These are phyloP conservation scores for Globisporangium splendens DNA, from an alignment of 352 stramenopile genomes.

Conservation along the genomic window DNA sequence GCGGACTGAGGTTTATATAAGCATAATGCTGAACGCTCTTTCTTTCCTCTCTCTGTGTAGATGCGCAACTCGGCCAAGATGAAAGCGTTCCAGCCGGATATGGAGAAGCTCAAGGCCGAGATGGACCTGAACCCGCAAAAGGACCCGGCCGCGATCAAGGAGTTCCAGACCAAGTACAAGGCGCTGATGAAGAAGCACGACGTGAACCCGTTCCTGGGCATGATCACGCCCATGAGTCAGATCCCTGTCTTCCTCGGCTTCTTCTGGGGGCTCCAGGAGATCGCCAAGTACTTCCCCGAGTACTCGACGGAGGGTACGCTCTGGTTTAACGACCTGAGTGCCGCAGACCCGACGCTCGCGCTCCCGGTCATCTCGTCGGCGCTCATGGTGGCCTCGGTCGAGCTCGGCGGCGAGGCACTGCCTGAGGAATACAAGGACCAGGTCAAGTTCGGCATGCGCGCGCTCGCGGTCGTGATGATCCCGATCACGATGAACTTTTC, in stretches of 20 bases:
- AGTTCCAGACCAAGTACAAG: slow-evolving; percentile 75
- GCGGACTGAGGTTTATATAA: slow-evolving; percentile 5
- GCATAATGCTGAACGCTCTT: not conserved
- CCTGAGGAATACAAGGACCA: slow-evolving; percentile 59
- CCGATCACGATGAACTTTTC: slow-evolving; percentile 82
- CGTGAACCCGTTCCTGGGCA: slow-evolving; percentile 71
- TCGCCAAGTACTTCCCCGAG: slow-evolving; percentile 77
- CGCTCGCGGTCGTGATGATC: slow-evolving; percentile 65
- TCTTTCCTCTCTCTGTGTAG: slow-evolving; percentile 19
- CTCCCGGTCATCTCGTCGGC: slow-evolving; percentile 79
- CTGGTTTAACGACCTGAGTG: slow-evolving; percentile 82
- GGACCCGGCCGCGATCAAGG: slow-evolving; percentile 43
- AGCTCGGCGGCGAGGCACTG: slow-evolving; percentile 70
- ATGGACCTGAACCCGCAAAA: slow-evolving; percentile 51
- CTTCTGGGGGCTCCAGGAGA: slow-evolving; percentile 80
- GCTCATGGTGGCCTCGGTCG: slow-evolving; percentile 74
- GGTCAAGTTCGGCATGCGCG: slow-evolving; percentile 77
- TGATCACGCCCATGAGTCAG: slow-evolving; percentile 70
- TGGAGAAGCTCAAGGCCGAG: slow-evolving; percentile 74
- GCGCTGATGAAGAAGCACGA: slow-evolving; percentile 81
- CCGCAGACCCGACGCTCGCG: slow-evolving; percentile 62
- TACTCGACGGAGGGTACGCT: slow-evolving; percentile 71
- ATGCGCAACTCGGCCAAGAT: slow-evolving; percentile 85
- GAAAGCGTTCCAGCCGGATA: slow-evolving; percentile 78
- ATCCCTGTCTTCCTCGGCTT: slow-evolving; percentile 84